A percentile compares a stretch with the other conserved stretches of the same genome.
Evolutionary conservation across 495 filamentous ascomycete species (phyloP).

Genomic region (Gamarada debralockiae): DNA sequence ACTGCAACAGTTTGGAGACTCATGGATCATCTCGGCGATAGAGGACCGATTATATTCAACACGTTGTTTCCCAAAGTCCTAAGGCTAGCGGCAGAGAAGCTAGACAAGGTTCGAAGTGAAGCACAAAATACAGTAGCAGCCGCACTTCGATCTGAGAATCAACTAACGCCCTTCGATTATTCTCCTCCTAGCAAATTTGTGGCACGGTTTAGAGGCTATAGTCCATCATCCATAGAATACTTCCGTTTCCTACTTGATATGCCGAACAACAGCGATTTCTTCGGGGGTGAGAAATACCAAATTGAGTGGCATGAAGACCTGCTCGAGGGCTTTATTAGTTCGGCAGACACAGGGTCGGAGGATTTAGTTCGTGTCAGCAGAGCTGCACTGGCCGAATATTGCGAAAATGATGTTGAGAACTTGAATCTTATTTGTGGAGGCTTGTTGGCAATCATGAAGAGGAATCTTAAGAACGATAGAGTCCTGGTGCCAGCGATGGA

Average conservation of each 20-base stretch:
- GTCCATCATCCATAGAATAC: conserved; percentile 43
- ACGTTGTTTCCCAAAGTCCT: conserved; percentile 41
- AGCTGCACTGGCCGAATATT: conserved; percentile 57
- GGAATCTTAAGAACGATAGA: conserved; percentile 56
- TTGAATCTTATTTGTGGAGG: conserved; percentile 31
- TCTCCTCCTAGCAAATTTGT: conserved; percentile 23
- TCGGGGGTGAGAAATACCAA: neutral
- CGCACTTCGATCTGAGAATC: neutral
- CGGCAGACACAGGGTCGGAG: conserved; percentile 80
- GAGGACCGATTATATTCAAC: conserved; percentile 2
- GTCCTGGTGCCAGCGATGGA: conserved; percentile 73
- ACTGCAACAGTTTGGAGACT: neutral
- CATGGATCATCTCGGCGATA: neutral
- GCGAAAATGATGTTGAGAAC: conserved; percentile 26
- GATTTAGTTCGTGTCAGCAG: conserved; percentile 72
- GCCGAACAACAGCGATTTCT: conserved; percentile 8
- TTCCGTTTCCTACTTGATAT: conserved; percentile 47
- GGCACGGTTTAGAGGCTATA: neutral
- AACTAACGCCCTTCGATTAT: neutral
- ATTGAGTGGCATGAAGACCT: conserved; percentile 34
- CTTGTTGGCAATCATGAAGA: conserved; percentile 39
- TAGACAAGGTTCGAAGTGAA: conserved; percentile 77
- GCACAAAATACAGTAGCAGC: conserved; percentile 39
- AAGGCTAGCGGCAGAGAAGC: conserved; percentile 76
- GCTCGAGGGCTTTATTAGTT: conserved; percentile 73